Base-by-base conservation (phyloP, 108 stramenopile genomes). In the Skeletonema potamos region DNA sequence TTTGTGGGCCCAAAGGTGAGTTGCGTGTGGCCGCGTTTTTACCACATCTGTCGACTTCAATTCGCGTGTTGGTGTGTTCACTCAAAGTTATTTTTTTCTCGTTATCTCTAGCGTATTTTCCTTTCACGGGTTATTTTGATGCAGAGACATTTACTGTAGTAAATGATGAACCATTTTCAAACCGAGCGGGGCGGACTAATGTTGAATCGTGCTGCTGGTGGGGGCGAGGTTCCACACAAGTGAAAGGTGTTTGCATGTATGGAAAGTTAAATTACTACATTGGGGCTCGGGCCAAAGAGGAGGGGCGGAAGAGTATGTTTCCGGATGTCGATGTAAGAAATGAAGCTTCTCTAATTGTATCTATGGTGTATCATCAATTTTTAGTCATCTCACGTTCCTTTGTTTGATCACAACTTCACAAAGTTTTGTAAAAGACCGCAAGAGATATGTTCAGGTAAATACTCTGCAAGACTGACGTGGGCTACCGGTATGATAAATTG, bases 401-500 rank as follows among this genome's bases (percentile, higher is more conserved):
- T 24, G 15, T 17, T 30, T 33, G 34, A 1, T 24, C 58, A 17
- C 28, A 1, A 6, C 4, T 15, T 37, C 22, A 29, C 29, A 58
- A 20, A 37, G 57, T 75, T 75, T n/a, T 75, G 74, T 20, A 32
- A 70, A 29, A 64, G 43, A 54, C 74, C 74, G 18, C 43, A 63
- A 64, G 69, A 69, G 32, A 64, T 75, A 2, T 75, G 74, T 43
- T 70, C 74, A 12, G 70, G 76, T 5, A 43, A 61, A 44, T 60
- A 65, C 17, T 72, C 72, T 11, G 48, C 36, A 27, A 61, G 63
- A 11, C 64, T 82, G 4, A 77, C 68, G 56, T 82, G 81, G 81
- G 73, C 68, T 32, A 77, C 71, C 6, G 81, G 81, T 41, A 72
- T 82, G 66, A 65, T 70, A 28, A 66, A 54, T 55, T 82, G 81